phyloP scores from a whole-genome alignment of 2,329 filamentous ascomycete species.

The Akanthomyces dipterigenus region DNA sequence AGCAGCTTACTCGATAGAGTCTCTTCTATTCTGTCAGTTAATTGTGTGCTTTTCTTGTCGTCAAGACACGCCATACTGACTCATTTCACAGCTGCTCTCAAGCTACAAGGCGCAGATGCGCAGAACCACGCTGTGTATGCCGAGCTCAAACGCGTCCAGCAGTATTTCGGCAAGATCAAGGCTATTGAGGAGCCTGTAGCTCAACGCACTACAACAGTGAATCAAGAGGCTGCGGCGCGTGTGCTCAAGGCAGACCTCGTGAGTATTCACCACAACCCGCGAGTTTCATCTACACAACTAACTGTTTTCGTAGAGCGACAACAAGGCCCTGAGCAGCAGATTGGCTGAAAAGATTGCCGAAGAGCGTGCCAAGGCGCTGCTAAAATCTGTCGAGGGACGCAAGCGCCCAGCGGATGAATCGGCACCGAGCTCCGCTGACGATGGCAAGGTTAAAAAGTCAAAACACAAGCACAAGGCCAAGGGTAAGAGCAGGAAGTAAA shows the following conservation, averaged over 20 bases:
- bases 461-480: constrained; percentile 22
- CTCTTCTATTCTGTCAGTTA: constrained; percentile 71
- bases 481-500: constrained; percentile 14
- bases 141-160: constrained; percentile 79
- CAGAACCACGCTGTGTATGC: constrained; percentile 77
- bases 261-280: constrained; percentile 23
- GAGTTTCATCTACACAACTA: constrained; percentile 7
- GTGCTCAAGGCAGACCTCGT: constrained; percentile 79
- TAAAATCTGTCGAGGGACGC: constrained; percentile 39
- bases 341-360: constrained; percentile 51
- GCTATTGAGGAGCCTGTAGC: constrained; percentile 57
- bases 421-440: constrained; percentile 19
- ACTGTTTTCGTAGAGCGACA: constrained; percentile 34
- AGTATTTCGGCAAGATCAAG: constrained; percentile 92
- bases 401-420: constrained; percentile 35
- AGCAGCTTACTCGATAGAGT: constrained; percentile 82
- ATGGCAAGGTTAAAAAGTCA: constrained; percentile 22
- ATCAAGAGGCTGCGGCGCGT: constrained; percentile 71
- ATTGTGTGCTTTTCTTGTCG: not conserved
- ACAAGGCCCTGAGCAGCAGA: constrained; percentile 45
- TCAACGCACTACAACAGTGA: constrained; percentile 47
- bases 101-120: constrained; percentile 72
- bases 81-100: constrained; percentile 54
- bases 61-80: not conserved
- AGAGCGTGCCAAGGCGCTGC: constrained; percentile 45